Conservation (phyloP, 805 yeast genomes). For the Barnettozyma siamensis region DNA sequence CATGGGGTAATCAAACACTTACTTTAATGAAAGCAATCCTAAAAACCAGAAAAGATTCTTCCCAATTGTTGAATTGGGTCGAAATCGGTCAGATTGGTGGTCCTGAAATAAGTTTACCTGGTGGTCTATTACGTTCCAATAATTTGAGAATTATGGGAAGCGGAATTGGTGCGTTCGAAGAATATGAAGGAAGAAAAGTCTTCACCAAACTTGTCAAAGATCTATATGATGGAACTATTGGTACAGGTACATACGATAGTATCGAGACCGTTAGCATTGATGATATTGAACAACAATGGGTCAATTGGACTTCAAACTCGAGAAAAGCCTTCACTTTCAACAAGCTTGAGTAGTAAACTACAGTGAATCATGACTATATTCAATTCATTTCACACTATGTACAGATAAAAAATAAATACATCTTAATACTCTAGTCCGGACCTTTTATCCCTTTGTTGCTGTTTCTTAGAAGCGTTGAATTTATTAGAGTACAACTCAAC, state of each 20-base stretch:
- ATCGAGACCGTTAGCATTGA: conserved; percentile 1
- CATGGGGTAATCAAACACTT: conserved; percentile 9
- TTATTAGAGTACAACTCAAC: conserved; percentile 20
- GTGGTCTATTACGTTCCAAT: conserved; percentile 5
- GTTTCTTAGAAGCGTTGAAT: conserved; percentile 22
- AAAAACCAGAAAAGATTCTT: conserved; percentile 3
- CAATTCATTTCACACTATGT: background rate
- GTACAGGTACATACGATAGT: background rate
- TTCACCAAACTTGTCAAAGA: conserved; percentile 1
- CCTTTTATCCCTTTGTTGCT: conserved; percentile 22
- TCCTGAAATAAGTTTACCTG: conserved; percentile 2
- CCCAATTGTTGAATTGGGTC: conserved; percentile 5
- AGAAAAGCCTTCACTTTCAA: conserved; percentile 7
- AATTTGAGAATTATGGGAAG: conserved; percentile 9
- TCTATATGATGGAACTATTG: conserved; percentile 3
- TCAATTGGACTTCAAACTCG: conserved; percentile 4
- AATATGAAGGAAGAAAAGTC: background rate
- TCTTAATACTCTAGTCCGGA: conserved; percentile 9
- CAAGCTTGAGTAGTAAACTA: background rate
- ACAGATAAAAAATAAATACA: background rate
- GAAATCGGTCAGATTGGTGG: conserved; percentile 14
- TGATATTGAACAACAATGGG: conserved; percentile 8
- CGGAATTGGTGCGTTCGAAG: conserved; percentile 10
- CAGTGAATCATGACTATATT: background rate
- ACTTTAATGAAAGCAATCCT: background rate